Conservation (phyloP, 305 asterid genomes). For the Fraxinus latifolia region DNA sequence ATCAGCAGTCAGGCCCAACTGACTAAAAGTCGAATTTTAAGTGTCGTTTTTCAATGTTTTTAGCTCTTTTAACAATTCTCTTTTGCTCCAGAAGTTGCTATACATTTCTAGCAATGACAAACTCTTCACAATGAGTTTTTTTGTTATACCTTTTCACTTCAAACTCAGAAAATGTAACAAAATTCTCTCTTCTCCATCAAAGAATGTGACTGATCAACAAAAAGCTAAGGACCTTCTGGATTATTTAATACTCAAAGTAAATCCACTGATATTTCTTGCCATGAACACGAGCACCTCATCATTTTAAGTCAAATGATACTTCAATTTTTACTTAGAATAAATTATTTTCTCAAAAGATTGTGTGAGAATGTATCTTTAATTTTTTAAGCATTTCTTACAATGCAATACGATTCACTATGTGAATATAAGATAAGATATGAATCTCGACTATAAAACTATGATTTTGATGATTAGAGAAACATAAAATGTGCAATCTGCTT, state of each 20-base stretch:
- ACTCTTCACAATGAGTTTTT: neutral
- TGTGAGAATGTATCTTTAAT: neutral
- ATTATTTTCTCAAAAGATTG: neutral
- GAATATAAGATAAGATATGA: neutral
- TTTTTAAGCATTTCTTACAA: neutral
- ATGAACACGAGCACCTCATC: neutral
- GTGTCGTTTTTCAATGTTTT: neutral
- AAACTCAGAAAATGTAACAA: neutral
- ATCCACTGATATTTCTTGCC: neutral
- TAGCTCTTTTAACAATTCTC: neutral
- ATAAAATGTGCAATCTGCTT: neutral
- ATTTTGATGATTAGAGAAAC: neutral
- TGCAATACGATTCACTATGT: neutral
- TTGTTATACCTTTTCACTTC: neutral
- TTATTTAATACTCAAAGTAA: neutral
- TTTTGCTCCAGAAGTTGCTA: neutral
- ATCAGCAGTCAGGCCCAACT: neutral
- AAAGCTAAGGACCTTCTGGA: neutral
- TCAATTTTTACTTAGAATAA: neutral
- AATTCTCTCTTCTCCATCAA: neutral
- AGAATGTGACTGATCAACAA: neutral
- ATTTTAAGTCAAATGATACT: neutral
- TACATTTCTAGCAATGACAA: neutral
- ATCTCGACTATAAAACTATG: neutral
- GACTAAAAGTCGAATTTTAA: neutral